A percentile compares a stretch with the other conserved stretches of the same genome.
phyloP scores from a whole-genome alignment of 257 asterid species.

The Fraxinus americana region DNA sequence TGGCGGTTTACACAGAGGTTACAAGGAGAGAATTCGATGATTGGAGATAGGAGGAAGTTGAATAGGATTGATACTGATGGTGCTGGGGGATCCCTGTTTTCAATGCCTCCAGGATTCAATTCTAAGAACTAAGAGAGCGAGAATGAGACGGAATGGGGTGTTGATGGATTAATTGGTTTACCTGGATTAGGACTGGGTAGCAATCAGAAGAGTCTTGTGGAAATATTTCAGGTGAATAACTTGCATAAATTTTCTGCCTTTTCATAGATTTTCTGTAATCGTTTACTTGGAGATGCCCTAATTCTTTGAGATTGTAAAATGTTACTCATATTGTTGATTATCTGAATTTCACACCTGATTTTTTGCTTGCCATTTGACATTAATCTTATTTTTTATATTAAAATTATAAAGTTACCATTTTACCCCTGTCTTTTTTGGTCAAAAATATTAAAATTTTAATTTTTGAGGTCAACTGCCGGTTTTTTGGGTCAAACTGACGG shows the following conservation, averaged over 20 bases:
- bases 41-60: too few species aligned
- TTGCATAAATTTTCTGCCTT: neutral
- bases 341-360: too few species aligned
- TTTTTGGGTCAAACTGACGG: too few species aligned
- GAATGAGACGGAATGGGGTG: constrained; percentile 53
- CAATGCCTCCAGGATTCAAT: constrained; percentile 51
- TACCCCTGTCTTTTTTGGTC: too few species aligned
- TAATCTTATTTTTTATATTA: too few species aligned
- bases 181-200: constrained; percentile 53
- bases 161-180: constrained; percentile 62
- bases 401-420: too few species aligned
- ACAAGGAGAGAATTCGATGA: too few species aligned
- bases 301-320: neutral
- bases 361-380: too few species aligned
- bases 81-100: constrained; percentile 41
- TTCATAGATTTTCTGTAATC: neutral
- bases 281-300: neutral
- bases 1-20: too few species aligned
- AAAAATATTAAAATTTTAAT: too few species aligned
- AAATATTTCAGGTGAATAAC: constrained; percentile 60
- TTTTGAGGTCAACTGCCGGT: too few species aligned
- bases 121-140: constrained; percentile 13
- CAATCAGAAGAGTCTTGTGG: constrained; percentile 59
- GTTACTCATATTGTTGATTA: neutral
- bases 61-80: too few species aligned